Evolutionary conservation across 495 filamentous ascomycete species (phyloP).

Genomic region (Lentithecium fluviatile): DNA sequence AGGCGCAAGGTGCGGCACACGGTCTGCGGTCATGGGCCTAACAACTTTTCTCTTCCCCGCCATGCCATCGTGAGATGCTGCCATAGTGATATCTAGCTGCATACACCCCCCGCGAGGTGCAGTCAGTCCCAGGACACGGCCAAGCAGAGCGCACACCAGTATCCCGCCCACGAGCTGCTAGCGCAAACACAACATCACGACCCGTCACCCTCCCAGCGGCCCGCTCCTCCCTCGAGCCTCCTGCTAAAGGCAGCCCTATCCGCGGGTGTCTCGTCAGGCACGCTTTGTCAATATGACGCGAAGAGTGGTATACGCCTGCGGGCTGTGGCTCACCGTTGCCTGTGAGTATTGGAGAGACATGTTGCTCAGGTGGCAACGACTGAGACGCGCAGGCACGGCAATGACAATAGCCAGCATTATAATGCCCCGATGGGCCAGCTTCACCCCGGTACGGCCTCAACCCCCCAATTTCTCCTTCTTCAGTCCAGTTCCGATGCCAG

Average conservation of each 20-base stretch:
- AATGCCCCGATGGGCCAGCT: slow-evolving; percentile 77
- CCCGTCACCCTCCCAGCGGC: not conserved
- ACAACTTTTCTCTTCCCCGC: not conserved
- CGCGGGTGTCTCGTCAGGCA: not conserved
- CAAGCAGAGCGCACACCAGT: not conserved
- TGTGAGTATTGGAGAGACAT: slow-evolving; percentile 30
- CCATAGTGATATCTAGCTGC: slow-evolving; percentile 1
- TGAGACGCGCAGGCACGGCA: slow-evolving; percentile 59
- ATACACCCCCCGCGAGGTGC: no score
- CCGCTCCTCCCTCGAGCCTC: slow-evolving; percentile 13
- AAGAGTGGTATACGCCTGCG: slow-evolving; percentile 44
- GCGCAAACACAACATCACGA: slow-evolving; percentile 9
- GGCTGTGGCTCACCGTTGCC: slow-evolving; percentile 42
- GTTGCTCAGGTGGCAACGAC: slow-evolving; percentile 6
- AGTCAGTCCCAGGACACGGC: no score
- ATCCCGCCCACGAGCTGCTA: no score
- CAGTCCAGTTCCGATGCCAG: not conserved
- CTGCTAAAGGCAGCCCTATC: not conserved
- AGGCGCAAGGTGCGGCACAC: not conserved
- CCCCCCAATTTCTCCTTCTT: slow-evolving; percentile 16
- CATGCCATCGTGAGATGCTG: not conserved
- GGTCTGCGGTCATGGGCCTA: not conserved
- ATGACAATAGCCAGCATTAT: slow-evolving; percentile 74
- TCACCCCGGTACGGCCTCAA: slow-evolving; percentile 54
- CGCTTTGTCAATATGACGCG: slow-evolving; percentile 39